Evolutionary conservation across 2,329 filamentous ascomycete genomes (phyloP).

Genomic region (Aphanoascus verrucosus): DNA sequence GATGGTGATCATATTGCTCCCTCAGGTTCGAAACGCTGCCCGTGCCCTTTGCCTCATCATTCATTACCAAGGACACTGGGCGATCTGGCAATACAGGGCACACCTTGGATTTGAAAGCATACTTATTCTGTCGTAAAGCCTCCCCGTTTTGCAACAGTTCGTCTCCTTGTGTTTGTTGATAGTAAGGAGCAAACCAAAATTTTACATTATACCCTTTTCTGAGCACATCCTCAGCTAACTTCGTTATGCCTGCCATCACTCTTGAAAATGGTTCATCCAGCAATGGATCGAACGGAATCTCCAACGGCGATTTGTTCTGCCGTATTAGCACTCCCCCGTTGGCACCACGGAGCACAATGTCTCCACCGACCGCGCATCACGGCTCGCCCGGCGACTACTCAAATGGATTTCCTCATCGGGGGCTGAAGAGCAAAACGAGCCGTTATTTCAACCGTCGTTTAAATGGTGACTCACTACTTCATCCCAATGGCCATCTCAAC

Average conservation of each 20-base stretch:
- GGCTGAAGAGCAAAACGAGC: slow-evolving; percentile 2
- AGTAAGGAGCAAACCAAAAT: not conserved
- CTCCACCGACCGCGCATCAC: not conserved
- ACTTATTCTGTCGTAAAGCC: not conserved
- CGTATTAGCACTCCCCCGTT: not conserved
- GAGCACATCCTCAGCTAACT: not conserved
- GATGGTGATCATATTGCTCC: not conserved
- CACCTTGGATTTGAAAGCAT: not conserved
- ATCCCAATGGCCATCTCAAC: not conserved
- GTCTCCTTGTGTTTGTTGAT: not conserved
- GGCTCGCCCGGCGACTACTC: not conserved
- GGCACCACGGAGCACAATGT: not conserved
- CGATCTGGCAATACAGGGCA: not conserved
- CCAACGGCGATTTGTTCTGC: not conserved
- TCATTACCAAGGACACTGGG: not conserved
- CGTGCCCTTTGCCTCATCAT: not conserved
- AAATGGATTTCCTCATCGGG: not conserved
- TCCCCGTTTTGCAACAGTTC: not conserved
- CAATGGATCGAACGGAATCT: not conserved
- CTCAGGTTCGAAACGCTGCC: slow-evolving; percentile 1
- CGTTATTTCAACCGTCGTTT: slow-evolving; percentile 4
- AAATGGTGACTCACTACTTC: not conserved
- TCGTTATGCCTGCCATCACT: not conserved
- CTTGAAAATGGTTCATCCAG: not conserved
- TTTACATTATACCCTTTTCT: not conserved